These are phyloP conservation scores for Diaporthe sp. DNA, from an alignment of 2,329 filamentous ascomycete genomes.

Conservation along the genomic window DNA sequence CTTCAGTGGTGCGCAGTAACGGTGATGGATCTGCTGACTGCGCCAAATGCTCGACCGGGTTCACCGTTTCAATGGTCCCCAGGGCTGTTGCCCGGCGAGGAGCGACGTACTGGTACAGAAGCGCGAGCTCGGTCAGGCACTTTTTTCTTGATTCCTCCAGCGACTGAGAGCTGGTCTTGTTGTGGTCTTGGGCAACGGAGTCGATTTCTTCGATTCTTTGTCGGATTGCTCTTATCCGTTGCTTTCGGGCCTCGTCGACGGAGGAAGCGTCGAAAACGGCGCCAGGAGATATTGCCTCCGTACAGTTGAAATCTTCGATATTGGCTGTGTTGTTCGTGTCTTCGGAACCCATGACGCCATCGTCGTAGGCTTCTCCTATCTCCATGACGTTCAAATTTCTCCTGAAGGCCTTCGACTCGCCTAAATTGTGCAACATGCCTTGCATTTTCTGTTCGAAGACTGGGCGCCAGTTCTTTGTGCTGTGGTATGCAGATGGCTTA, in stretches of 20 bases:
- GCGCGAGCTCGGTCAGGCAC: not conserved
- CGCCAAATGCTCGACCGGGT: not conserved
- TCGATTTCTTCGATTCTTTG: not conserved
- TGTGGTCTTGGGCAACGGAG: not conserved
- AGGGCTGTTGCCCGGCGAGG: not conserved
- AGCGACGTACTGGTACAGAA: not conserved
- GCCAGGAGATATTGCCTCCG: not conserved
- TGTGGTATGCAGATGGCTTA: not conserved
- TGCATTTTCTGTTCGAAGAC: not conserved
- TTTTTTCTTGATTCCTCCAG: not conserved
- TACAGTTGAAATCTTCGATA: not conserved
- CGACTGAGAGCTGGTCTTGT: not conserved
- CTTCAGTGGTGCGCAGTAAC: no score
- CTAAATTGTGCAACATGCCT: not conserved
- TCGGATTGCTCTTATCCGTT: not conserved
- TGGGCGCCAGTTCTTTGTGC: not conserved
- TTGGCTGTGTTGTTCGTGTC: not conserved
- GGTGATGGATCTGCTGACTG: not conserved
- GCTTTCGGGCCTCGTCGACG: not conserved
- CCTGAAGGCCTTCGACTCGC: not conserved
- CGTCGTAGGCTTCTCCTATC: not conserved
- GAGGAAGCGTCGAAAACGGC: not conserved
- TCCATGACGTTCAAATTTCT: not conserved
- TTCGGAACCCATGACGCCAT: not conserved
- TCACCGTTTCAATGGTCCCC: no score